A percentile compares a stretch with the other conserved stretches of the same genome.
phyloP scores from a whole-genome alignment of 495 filamentous ascomycete genomes.

The Lichina pygmaea region DNA sequence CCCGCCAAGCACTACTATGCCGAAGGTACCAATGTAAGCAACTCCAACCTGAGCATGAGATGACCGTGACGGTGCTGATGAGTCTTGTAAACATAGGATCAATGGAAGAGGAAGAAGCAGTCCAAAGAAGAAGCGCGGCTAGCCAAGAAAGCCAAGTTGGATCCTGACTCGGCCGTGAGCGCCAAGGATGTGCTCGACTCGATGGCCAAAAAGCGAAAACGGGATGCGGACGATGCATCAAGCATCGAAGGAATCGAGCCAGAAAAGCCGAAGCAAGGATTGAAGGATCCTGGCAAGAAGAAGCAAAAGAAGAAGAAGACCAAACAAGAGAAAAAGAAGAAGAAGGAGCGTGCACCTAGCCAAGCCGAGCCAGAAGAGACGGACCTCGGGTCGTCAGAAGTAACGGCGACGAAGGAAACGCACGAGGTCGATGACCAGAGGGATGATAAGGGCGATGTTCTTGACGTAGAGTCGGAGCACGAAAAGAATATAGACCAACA shows the following conservation, averaged over 20 bases:
- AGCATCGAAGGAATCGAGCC: slow-evolving; percentile 9
- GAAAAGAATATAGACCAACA: slow-evolving; percentile 49
- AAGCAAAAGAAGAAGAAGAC: slow-evolving; percentile 7
- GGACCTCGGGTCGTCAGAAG: slow-evolving; percentile 1
- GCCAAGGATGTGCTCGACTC: slow-evolving; percentile 41
- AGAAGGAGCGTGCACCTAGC: slow-evolving; percentile 6
- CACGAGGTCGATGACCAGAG: not conserved
- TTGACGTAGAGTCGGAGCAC: slow-evolving; percentile 68
- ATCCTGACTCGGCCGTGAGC: slow-evolving; percentile 24
- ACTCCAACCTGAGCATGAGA: not conserved
- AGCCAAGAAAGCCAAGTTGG: slow-evolving; percentile 19
- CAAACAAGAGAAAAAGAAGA: slow-evolving; percentile 8
- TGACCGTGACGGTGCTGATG: not conserved
- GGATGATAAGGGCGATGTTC: slow-evolving; percentile 17
- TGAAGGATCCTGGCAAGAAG: slow-evolving; percentile 4
- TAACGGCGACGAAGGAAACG: not conserved
- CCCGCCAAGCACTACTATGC: slow-evolving; percentile 84
- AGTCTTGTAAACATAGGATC: slow-evolving; percentile 19
- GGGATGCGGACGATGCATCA: slow-evolving; percentile 17
- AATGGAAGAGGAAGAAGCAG: slow-evolving; percentile 45
- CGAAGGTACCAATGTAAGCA: slow-evolving; percentile 58
- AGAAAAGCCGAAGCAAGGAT: slow-evolving; percentile 4
- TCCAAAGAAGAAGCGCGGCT: slow-evolving; percentile 46
- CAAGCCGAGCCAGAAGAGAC: slow-evolving; percentile 1
- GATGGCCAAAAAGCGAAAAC: slow-evolving; percentile 41